Evolutionary conservation across 352 stramenopile genomes (phyloP).

Genomic region (Globisporangium orthogonon): DNA sequence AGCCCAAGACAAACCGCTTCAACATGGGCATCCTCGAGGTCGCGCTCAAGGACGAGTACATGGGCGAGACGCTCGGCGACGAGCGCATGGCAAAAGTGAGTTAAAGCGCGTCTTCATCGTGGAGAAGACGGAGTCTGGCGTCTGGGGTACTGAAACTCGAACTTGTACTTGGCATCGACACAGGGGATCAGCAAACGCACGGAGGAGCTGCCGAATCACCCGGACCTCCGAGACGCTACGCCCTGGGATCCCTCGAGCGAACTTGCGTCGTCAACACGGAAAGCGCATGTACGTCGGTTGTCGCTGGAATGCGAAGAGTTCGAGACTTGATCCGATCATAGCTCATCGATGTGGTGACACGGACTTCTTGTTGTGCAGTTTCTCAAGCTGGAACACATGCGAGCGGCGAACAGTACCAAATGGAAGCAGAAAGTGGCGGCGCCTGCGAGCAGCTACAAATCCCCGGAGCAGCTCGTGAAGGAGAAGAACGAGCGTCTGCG

Average conservation of each 20-base stretch:
- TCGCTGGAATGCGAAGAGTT: not conserved
- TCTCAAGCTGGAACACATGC: conserved; percentile 22
- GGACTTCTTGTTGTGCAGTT: conserved; percentile 16
- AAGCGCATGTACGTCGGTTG: conserved; percentile 31
- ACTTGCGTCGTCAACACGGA: conserved; percentile 29
- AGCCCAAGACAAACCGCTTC: conserved; percentile 71
- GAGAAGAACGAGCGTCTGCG: conserved; percentile 39
- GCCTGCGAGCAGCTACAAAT: conserved; percentile 38
- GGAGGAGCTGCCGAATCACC: conserved; percentile 75
- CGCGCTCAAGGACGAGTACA: conserved; percentile 51
- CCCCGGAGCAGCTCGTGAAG: conserved; percentile 42
- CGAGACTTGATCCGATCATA: not conserved
- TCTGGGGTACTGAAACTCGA: not conserved
- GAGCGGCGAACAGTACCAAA: conserved; percentile 34
- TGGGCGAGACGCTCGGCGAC: conserved; percentile 61
- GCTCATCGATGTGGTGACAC: not conserved
- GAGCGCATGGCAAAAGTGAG: conserved; percentile 55
- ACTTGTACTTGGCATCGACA: not conserved
- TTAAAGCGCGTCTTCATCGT: too few relatives aligned
- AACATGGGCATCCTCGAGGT: conserved; percentile 75
- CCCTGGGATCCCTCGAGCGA: conserved; percentile 68
- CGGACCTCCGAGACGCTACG: conserved; percentile 40
- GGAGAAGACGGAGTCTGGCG: too few relatives aligned
- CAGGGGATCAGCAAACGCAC: conserved; percentile 65
- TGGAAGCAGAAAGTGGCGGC: conserved; percentile 36